Conservation (phyloP, 2,329 filamentous ascomycete species). For the Fusarium tupiense region DNA sequence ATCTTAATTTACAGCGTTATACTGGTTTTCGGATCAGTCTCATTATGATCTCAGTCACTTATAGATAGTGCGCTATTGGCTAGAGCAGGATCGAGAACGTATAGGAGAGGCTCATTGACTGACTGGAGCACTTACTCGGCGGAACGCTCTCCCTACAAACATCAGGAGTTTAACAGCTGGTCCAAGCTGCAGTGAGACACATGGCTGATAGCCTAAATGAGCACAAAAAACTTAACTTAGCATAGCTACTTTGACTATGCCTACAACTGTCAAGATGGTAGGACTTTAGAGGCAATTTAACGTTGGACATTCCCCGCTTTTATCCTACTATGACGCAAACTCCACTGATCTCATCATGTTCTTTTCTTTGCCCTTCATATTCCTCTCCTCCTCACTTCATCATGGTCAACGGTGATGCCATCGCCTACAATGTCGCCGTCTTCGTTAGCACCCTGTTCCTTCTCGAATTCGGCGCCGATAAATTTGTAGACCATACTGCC, state of each 20-base stretch:
- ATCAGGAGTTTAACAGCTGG: rapidly evolving
- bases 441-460: not conserved
- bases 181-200: not conserved
- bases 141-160: too few relatives aligned
- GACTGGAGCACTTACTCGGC: too few relatives aligned
- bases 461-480: not conserved
- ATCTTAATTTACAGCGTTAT: too few relatives aligned
- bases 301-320: rapidly evolving
- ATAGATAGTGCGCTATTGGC: rapidly evolving
- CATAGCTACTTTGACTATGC: not conserved
- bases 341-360: not conserved
- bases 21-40: not conserved
- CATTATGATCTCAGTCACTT: rapidly evolving
- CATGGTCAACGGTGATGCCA: not conserved
- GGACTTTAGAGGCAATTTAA: rapidly evolving
- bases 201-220: not conserved
- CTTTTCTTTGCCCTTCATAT: rapidly evolving
- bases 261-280: too few relatives aligned
- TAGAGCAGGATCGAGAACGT: rapidly evolving
- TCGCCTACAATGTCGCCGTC: not conserved
- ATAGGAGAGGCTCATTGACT: rapidly evolving
- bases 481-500: not conserved
- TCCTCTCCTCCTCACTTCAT: not conserved
- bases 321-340: not conserved
- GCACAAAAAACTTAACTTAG: not conserved